Percentiles rank a stretch among this genome's conserved stretches.
Evolutionary conservation across 805 yeast species (phyloP).

Genomic region (Ogataea siamensis): DNA sequence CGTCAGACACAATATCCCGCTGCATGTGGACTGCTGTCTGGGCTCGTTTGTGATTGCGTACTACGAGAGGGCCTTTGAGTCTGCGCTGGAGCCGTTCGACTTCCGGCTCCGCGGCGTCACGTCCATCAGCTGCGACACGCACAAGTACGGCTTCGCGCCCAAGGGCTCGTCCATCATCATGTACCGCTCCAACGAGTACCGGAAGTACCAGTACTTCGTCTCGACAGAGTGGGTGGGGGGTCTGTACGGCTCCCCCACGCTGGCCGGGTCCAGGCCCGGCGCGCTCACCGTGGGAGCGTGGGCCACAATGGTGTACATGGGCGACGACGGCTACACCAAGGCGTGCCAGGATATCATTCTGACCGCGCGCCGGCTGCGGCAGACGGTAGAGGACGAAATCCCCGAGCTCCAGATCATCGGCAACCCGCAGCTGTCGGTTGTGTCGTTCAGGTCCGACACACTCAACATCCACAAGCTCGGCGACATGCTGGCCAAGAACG

Average conservation of each 20-base stretch:
- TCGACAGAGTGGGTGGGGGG: slow-evolving; percentile 92
- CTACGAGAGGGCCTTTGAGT: slow-evolving; percentile 51
- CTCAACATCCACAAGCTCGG: slow-evolving; percentile 74
- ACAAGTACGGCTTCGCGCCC: slow-evolving; percentile 97
- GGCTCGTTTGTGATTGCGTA: slow-evolving; percentile 91
- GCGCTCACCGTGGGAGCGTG: slow-evolving; percentile 98
- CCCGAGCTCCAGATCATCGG: slow-evolving; percentile 73
- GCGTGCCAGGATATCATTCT: slow-evolving; percentile 65
- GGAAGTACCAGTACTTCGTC: slow-evolving; percentile 82
- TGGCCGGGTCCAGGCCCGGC: slow-evolving; percentile 97
- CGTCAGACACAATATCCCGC: slow-evolving; percentile 64
- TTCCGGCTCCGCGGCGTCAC: slow-evolving; percentile 91
- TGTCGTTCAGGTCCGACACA: slow-evolving; percentile 65
- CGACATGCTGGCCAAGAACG: slow-evolving; percentile 63
- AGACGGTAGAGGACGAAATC: slow-evolving; percentile 42
- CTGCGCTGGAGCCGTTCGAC: slow-evolving; percentile 60
- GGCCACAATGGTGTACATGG: slow-evolving; percentile 85
- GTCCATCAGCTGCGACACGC: slow-evolving; percentile 98
- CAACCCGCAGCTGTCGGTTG: slow-evolving; percentile 80
- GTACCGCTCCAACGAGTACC: slow-evolving; percentile 69
- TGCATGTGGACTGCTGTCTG: slow-evolving; percentile 94
- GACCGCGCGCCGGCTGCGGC: slow-evolving; percentile 59
- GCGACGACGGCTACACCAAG: slow-evolving; percentile 75
- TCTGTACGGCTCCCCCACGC: slow-evolving; percentile 90
- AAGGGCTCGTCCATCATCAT: slow-evolving; percentile 91